Percentiles rank a stretch among this genome's conserved stretches.
Conservation (phyloP, 306 rosid genomes). For the Gastrolobium bilobum region DNA sequence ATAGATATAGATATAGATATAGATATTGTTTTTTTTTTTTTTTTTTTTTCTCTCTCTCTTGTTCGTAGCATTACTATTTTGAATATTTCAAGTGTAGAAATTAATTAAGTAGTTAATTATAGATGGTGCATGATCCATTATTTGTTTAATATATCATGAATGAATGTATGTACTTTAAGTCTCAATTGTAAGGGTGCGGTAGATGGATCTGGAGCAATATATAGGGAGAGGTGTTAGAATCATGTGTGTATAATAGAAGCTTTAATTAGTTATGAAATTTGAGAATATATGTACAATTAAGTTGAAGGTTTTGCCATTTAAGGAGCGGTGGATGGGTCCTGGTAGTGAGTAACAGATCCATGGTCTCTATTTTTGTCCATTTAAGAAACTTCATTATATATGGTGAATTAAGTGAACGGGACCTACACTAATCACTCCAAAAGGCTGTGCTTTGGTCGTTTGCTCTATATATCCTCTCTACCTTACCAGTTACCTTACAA, state of each 20-base stretch:
- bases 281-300: neutral
- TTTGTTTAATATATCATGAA: neutral
- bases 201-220: slow-evolving; percentile 28
- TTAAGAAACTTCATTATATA: neutral
- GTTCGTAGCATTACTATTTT: neutral
- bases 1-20: neutral
- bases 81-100: neutral
- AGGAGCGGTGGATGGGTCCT: slow-evolving; percentile 31
- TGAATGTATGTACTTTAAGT: neutral
- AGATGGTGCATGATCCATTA: slow-evolving; percentile 13
- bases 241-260: slow-evolving; percentile 8
- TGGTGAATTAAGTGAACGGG: slow-evolving; percentile 35
- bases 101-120: slow-evolving; percentile 26
- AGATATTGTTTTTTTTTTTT: no score
- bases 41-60: neutral
- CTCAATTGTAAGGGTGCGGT: neutral
- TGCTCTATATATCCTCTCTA: neutral
- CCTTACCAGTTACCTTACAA: slow-evolving; percentile 10
- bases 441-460: slow-evolving; percentile 44
- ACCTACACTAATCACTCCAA: slow-evolving; percentile 49
- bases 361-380: slow-evolving; percentile 33
- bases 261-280: slow-evolving; percentile 26
- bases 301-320: slow-evolving; percentile 23
- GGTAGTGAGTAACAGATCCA: slow-evolving; percentile 28
- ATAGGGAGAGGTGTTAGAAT: slow-evolving; percentile 5